phyloP scores from a whole-genome alignment of 2,329 filamentous ascomycete genomes.

The Botryotinia globosa region DNA sequence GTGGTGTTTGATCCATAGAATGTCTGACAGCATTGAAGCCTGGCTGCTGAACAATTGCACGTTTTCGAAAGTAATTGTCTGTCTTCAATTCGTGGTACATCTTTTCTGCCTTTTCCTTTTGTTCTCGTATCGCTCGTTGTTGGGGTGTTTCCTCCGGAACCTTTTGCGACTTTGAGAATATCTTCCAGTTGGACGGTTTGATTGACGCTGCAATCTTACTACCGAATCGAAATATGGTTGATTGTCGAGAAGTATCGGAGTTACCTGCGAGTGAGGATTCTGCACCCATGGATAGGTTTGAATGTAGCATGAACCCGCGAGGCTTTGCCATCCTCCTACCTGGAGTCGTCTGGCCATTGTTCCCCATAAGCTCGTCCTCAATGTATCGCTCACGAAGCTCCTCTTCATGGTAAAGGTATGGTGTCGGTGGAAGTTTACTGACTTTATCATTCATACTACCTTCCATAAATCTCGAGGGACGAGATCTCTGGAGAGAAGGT shows the following conservation, averaged over 20 bases:
- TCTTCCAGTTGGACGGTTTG: slow-evolving; percentile 52
- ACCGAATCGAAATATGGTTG: slow-evolving; percentile 54
- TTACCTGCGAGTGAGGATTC: slow-evolving; percentile 30
- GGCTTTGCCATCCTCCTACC: slow-evolving; percentile 26
- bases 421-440: slow-evolving; percentile 58
- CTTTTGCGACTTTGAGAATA: slow-evolving; percentile 30
- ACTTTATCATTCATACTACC: slow-evolving; percentile 83
- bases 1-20: slow-evolving; percentile 8
- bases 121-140: slow-evolving; percentile 44
- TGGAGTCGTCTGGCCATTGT: slow-evolving; percentile 11
- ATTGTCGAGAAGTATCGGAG: slow-evolving; percentile 40
- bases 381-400: slow-evolving; percentile 27
- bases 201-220: slow-evolving; percentile 53
- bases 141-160: slow-evolving; percentile 44
- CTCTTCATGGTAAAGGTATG: slow-evolving; percentile 34
- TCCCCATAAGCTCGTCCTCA: slow-evolving; percentile 16
- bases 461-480: slow-evolving; percentile 67
- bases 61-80: slow-evolving; percentile 43
- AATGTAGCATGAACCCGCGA: slow-evolving; percentile 23
- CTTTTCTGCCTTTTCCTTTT: slow-evolving; percentile 47
- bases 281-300: slow-evolving; percentile 23
- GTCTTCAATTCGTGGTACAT: slow-evolving; percentile 54
- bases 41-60: slow-evolving; percentile 37
- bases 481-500: slow-evolving; percentile 43
- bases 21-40: slow-evolving; percentile 2